phyloP scores from a whole-genome alignment of 1,139 yeast genomes.

The Sugiyamaella grinbergsii region DNA sequence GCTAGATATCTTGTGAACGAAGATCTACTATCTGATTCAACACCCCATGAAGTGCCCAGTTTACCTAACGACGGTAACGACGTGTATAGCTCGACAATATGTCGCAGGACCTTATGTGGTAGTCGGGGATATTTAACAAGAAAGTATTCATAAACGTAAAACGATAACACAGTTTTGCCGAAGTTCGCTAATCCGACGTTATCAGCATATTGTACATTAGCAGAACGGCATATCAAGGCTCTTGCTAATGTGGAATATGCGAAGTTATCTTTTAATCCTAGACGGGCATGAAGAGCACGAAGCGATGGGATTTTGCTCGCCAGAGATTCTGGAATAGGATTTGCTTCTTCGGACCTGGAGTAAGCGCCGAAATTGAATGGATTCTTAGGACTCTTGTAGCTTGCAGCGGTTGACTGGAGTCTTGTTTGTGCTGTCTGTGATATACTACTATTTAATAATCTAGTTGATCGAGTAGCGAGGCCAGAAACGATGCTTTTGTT shows the following conservation, averaged over 20 bases:
- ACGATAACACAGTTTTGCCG: slow-evolving; percentile 76
- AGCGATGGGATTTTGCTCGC: slow-evolving; percentile 66
- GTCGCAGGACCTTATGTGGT: slow-evolving; percentile 74
- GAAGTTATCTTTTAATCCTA: slow-evolving; percentile 50
- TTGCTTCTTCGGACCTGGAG: slow-evolving; percentile 26
- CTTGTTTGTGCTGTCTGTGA: background rate
- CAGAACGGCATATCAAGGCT: slow-evolving; percentile 62
- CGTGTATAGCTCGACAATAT: slow-evolving; percentile 72
- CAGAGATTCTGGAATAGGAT: slow-evolving; percentile 43
- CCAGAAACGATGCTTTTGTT: background rate
- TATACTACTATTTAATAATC: background rate
- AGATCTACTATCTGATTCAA: slow-evolving; percentile 68
- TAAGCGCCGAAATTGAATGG: slow-evolving; percentile 38
- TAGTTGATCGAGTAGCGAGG: background rate
- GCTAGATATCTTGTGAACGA: slow-evolving; percentile 68
- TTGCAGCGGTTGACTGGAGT: slow-evolving; percentile 7
- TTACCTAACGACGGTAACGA: slow-evolving; percentile 64
- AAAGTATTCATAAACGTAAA: slow-evolving; percentile 73
- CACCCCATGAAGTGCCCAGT: slow-evolving; percentile 81
- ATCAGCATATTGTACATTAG: slow-evolving; percentile 55
- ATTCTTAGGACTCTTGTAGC: slow-evolving; percentile 26
- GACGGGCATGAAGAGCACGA: slow-evolving; percentile 77
- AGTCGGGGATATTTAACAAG: slow-evolving; percentile 82
- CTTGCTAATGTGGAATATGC: slow-evolving; percentile 74
- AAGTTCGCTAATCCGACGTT: slow-evolving; percentile 79